A percentile compares a stretch with the other conserved stretches of the same genome.
phyloP scores from a whole-genome alignment of 116 monocot genomes.

The Dioscorea cayenensis region DNA sequence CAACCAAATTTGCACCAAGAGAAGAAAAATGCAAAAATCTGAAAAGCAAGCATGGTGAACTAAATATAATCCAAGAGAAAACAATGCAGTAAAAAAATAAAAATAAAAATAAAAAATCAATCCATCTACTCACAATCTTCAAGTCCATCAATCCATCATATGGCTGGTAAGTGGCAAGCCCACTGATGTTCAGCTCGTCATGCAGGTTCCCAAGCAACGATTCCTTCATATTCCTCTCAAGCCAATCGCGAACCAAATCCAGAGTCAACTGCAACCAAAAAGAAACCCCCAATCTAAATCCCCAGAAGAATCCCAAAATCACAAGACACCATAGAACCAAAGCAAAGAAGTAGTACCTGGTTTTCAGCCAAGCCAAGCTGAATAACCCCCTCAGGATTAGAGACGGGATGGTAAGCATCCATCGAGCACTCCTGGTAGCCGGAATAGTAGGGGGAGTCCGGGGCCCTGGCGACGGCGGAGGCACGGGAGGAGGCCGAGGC shows the following conservation, averaged over 20 bases:
- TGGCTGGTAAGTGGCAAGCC: constrained; percentile 34
- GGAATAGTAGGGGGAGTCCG: neutral
- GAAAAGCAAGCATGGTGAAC: too few relatives aligned
- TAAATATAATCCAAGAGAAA: too few relatives aligned
- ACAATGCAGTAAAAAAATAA: too few relatives aligned
- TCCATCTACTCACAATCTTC: constrained; percentile 30
- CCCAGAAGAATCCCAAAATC: neutral
- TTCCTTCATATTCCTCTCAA: constrained; percentile 16
- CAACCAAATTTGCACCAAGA: too few relatives aligned
- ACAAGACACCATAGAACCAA: neutral
- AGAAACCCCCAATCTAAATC: neutral
- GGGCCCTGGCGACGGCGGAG: neutral
- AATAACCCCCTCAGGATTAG: neutral
- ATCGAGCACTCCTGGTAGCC: neutral
- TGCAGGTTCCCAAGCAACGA: constrained; percentile 11
- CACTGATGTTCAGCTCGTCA: constrained; percentile 17
- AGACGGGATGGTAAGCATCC: neutral
- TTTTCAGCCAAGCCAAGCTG: constrained; percentile 4
- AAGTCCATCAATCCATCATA: constrained; percentile 37
- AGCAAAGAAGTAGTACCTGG: neutral
- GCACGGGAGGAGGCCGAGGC: constrained; percentile 2
- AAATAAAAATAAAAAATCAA: too few relatives aligned
- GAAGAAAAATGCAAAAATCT: too few relatives aligned
- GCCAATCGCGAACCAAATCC: constrained; percentile 42
- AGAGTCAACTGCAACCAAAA: constrained; percentile 32